These are phyloP conservation scores for Colletotrichum horii DNA, from an alignment of 2,329 filamentous ascomycete species.

Conservation along the genomic window DNA sequence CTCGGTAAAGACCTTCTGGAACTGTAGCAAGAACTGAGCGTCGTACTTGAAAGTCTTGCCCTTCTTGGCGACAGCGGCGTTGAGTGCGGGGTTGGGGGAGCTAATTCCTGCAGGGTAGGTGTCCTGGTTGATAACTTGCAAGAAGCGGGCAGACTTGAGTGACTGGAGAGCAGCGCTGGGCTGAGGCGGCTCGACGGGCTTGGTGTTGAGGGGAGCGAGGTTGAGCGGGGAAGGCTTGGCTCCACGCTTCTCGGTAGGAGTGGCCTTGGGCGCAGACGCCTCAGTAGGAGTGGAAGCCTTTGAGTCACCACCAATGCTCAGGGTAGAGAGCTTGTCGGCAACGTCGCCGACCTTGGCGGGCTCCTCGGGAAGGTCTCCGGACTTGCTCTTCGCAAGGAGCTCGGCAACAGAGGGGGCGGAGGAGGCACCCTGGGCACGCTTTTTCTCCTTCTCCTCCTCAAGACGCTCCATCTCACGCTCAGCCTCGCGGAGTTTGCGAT, in stretches of 20 bases:
- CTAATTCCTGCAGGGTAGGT: conserved; percentile 84
- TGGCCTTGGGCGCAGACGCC: conserved; percentile 54
- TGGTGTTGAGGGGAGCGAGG: conserved; percentile 80
- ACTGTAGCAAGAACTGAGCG: conserved; percentile 92
- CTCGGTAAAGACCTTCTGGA: conserved; percentile 95
- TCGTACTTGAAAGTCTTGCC: conserved; percentile 91
- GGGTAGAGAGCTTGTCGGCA: conserved; percentile 55
- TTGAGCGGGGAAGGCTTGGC: conserved; percentile 88
- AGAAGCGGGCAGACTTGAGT: conserved; percentile 87
- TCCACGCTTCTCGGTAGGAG: conserved; percentile 62
- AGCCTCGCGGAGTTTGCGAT: conserved; percentile 72
- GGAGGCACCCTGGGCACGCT: conserved; percentile 51
- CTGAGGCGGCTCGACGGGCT: conserved; percentile 86
- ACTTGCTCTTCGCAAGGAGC: conserved; percentile 44
- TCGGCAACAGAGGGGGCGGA: conserved; percentile 58
- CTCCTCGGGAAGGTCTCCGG: conserved; percentile 39
- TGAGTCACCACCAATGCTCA: conserved; percentile 49
- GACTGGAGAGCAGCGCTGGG: conserved; percentile 94
- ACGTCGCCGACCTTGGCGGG: conserved; percentile 43
- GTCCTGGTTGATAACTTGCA: conserved; percentile 78
- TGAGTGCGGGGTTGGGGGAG: conserved; percentile 91
- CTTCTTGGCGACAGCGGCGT: conserved; percentile 79
- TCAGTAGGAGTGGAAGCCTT: conserved; percentile 47
- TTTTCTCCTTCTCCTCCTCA: conserved; percentile 72
- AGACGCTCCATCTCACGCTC: conserved; percentile 75